These are phyloP conservation scores for Zygosaccharomyces pseudobailii DNA, from an alignment of 1,139 yeast genomes.

Conservation along the genomic window DNA sequence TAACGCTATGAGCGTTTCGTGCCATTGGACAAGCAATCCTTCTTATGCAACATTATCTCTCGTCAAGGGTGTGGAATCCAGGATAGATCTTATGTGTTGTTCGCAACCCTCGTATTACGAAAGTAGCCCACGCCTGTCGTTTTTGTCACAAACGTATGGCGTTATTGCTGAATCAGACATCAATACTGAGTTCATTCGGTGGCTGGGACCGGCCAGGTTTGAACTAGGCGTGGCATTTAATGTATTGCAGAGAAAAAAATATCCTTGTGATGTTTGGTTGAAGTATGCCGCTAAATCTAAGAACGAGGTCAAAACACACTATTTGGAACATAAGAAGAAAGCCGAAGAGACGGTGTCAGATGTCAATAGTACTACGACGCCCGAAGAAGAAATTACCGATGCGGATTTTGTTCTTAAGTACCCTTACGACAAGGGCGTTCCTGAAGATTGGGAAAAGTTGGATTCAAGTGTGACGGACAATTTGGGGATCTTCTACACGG, in stretches of 20 bases:
- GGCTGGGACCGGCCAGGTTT: constrained; percentile 83
- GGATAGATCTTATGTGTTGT: constrained; percentile 79
- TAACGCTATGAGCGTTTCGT: constrained; percentile 80
- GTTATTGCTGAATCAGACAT: constrained; percentile 90
- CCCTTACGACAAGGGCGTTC: constrained; percentile 47
- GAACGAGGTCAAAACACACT: constrained; percentile 49
- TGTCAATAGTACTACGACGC: background rate
- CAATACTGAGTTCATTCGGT: constrained; percentile 85
- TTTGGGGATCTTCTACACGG: constrained; percentile 73
- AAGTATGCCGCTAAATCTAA: constrained; percentile 57
- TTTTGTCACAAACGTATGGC: constrained; percentile 83
- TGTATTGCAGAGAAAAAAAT: constrained; percentile 53
- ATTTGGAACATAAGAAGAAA: constrained; percentile 36
- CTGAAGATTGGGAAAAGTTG: constrained; percentile 63
- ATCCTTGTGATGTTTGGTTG: constrained; percentile 79
- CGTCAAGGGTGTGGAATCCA: constrained; percentile 62
- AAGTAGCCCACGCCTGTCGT: constrained; percentile 50
- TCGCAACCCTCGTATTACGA: constrained; percentile 46
- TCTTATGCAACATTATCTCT: constrained; percentile 64
- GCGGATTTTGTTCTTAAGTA: constrained; percentile 38
- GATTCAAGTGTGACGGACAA: constrained; percentile 47
- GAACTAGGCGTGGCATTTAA: constrained; percentile 72
- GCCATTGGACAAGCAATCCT: constrained; percentile 70
- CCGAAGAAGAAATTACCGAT: constrained; percentile 14
- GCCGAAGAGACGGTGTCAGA: constrained; percentile 12